A percentile compares a stretch with the other conserved stretches of the same genome.
These are phyloP conservation scores for Musa troglodytarum DNA, from an alignment of 176 grass and related monocot genomes.

Conservation along the genomic window DNA sequence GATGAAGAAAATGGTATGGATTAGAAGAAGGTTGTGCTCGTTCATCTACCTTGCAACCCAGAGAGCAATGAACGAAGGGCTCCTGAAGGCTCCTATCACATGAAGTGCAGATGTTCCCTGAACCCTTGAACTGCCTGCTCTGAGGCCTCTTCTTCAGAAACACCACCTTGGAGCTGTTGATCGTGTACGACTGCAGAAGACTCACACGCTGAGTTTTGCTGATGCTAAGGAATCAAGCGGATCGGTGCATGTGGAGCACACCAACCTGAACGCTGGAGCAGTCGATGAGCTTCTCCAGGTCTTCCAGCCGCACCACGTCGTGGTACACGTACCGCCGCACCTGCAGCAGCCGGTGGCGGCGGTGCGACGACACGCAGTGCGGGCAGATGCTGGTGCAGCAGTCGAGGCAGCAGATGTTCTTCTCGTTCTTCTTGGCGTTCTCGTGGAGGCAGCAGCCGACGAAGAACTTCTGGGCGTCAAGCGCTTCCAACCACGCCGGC, in stretches of 20 bases:
- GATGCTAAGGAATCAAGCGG: too few relatives aligned
- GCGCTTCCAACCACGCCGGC: slow-evolving; percentile 85
- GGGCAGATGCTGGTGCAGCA: slow-evolving; percentile 97
- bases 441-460: slow-evolving; percentile 66
- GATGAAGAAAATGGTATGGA: not conserved
- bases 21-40: not conserved
- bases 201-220: not conserved
- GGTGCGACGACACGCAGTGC: slow-evolving; percentile 71
- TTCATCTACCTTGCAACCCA: slow-evolving; percentile 78
- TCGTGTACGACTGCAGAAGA: slow-evolving; percentile 76
- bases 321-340: slow-evolving; percentile 89
- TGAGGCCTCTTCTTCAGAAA: slow-evolving; percentile 97
- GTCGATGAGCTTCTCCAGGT: slow-evolving; percentile 87
- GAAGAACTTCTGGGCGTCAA: slow-evolving; percentile 72
- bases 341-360: slow-evolving; percentile 73
- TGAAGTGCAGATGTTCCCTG: slow-evolving; percentile 88
- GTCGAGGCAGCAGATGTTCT: slow-evolving; percentile 94
- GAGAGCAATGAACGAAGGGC: slow-evolving; percentile 82
- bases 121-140: slow-evolving; percentile 91
- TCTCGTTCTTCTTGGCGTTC: slow-evolving; percentile 86
- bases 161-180: slow-evolving; percentile 94
- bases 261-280: slow-evolving; percentile 89
- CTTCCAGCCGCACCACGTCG: slow-evolving; percentile 78
- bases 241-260: not conserved
- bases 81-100: slow-evolving; percentile 93